These are phyloP conservation scores for Zymoseptoria pseudotritici DNA, from an alignment of 2,329 filamentous ascomycete species.

Conservation along the genomic window DNA sequence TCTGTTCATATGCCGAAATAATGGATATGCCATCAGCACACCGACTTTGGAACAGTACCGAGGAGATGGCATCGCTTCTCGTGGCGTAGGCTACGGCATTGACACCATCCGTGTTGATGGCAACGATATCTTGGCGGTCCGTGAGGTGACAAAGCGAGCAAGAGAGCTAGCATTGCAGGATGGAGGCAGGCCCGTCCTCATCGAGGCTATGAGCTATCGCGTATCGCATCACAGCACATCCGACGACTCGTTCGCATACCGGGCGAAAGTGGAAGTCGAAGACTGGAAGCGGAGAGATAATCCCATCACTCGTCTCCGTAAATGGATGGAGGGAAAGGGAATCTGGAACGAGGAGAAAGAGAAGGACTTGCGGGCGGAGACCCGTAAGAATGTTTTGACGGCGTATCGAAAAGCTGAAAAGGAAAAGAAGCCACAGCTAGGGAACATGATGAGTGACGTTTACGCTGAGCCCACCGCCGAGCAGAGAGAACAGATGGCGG, in stretches of 20 bases:
- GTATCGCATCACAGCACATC: slow-evolving; percentile 95
- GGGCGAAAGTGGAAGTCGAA: slow-evolving; percentile 84
- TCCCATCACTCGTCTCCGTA: slow-evolving; percentile 73
- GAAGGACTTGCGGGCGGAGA: slow-evolving; percentile 57
- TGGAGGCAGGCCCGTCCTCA: slow-evolving; percentile 73
- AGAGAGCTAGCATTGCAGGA: slow-evolving; percentile 69
- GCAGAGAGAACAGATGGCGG: slow-evolving; percentile 63
- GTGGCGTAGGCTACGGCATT: slow-evolving; percentile 86
- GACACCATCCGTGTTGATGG: slow-evolving; percentile 87
- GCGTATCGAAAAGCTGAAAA: slow-evolving; percentile 80
- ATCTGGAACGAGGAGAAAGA: slow-evolving; percentile 83
- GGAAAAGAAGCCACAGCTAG: slow-evolving; percentile 68
- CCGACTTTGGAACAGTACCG: slow-evolving; percentile 86
- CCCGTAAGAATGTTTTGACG: slow-evolving; percentile 68
- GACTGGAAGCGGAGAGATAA: slow-evolving; percentile 91
- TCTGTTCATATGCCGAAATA: slow-evolving; percentile 86
- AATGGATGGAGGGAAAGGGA: slow-evolving; percentile 79
- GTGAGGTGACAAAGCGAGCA: slow-evolving; percentile 70
- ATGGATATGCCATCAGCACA: slow-evolving; percentile 85
- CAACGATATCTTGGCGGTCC: slow-evolving; percentile 88
- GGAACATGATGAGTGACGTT: slow-evolving; percentile 73
- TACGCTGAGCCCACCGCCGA: slow-evolving; percentile 85
- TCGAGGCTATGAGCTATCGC: slow-evolving; percentile 98
- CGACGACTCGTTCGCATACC: slow-evolving; percentile 94
- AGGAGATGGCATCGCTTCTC: slow-evolving; percentile 81